These are phyloP conservation scores for Cucurbitaria berberidis DNA, from an alignment of 2,329 filamentous ascomycete species.

Conservation along the genomic window DNA sequence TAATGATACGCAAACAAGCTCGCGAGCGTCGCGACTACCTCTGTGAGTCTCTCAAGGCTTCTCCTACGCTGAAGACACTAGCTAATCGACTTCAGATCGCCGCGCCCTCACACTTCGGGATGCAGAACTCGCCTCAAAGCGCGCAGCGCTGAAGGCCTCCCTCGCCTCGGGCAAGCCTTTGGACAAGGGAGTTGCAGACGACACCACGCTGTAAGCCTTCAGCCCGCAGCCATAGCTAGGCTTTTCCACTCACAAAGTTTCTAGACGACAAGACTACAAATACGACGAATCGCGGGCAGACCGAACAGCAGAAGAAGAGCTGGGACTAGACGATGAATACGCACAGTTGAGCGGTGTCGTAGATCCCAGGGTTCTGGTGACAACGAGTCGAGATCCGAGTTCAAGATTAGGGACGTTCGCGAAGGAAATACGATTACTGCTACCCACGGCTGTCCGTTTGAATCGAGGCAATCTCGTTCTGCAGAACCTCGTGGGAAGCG, in stretches of 20 bases:
- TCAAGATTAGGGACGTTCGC: conserved; percentile 86
- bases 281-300: conserved; percentile 86
- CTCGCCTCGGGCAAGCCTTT: conserved; percentile 88
- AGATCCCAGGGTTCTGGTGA: conserved; percentile 87
- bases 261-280: conserved; percentile 85
- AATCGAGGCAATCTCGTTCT: conserved; percentile 92
- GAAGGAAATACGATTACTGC: conserved; percentile 84
- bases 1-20: conserved; percentile 61
- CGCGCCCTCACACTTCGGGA: conserved; percentile 78
- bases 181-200: conserved; percentile 81
- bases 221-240: too few species aligned
- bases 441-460: conserved; percentile 84
- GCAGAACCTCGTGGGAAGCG: conserved; percentile 81
- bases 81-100: too few species aligned
- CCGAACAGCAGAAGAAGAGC: conserved; percentile 68
- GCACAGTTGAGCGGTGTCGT: conserved; percentile 87
- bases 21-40: conserved; percentile 86
- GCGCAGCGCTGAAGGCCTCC: conserved; percentile 83
- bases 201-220: conserved; percentile 82
- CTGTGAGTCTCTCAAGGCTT: too few species aligned
- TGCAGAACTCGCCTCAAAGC: conserved; percentile 90
- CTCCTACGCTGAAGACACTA: too few species aligned
- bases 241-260: too few species aligned
- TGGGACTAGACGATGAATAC: conserved; percentile 89
- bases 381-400: conserved; percentile 87